Percentiles rank a stretch among this genome's conserved stretches.
phyloP scores from a whole-genome alignment of 176 grass and related monocot species.

The Thalia dealbata region DNA sequence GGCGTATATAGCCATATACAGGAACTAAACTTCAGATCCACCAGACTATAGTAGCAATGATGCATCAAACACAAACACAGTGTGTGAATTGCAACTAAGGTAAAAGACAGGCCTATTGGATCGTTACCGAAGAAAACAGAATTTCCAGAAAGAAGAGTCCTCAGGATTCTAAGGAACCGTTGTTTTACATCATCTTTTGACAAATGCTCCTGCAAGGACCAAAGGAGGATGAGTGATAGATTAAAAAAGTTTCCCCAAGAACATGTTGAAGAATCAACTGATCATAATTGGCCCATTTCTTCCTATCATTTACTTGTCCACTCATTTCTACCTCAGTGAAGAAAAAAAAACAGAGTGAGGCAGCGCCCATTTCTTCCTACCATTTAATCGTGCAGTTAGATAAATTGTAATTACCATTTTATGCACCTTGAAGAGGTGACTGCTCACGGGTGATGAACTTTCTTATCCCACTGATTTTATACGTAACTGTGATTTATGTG shows the following conservation, averaged over 20 bases:
- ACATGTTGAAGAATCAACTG: neutral
- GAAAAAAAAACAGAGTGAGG: too few species aligned
- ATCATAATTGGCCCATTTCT: too few species aligned
- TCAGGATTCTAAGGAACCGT: conserved; percentile 90
- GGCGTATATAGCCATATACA: too few species aligned
- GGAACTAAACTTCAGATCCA: neutral
- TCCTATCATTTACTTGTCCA: too few species aligned
- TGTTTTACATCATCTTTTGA: conserved; percentile 95
- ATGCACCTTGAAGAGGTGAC: too few species aligned
- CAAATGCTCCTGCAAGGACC: conserved; percentile 61
- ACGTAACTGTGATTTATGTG: too few species aligned
- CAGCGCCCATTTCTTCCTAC: too few species aligned
- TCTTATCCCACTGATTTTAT: too few species aligned
- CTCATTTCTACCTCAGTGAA: too few species aligned
- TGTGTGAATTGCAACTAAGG: conserved; percentile 33
- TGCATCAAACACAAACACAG: conserved; percentile 18
- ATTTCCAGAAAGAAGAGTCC: conserved; percentile 83
- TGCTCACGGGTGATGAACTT: too few species aligned
- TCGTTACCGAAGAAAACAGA: conserved; percentile 97
- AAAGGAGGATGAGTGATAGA: neutral
- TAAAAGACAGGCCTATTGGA: conserved; percentile 89
- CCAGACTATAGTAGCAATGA: neutral
- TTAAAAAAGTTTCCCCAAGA: neutral
- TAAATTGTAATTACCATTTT: too few species aligned
- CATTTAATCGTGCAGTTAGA: too few species aligned